Base-by-base conservation (phyloP, 1,284 basidiomycete genomes). In the Phlebopus sp. region DNA sequence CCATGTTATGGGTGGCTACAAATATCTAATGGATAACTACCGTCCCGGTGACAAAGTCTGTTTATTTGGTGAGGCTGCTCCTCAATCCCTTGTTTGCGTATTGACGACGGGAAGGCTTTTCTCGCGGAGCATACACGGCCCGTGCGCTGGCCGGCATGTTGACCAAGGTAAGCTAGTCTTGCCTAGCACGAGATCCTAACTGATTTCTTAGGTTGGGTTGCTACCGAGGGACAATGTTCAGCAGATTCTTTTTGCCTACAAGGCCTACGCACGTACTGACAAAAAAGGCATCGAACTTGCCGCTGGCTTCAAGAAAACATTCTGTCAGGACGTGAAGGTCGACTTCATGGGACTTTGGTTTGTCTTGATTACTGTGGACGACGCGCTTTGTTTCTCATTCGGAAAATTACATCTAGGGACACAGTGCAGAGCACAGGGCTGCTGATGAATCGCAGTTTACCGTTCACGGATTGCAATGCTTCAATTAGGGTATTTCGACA, bases 91-190 rank as follows among this genome's bases (percentile, higher is more conserved):
- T 4, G 6, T 14, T 11, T 34, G 19, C 7, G 2, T 42, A 21
- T 55, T 15, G 60, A 34, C 14, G 37, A 39, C 27, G 19, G 10
- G 7, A 47, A 82, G 82, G 85, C 0, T 90, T 90, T 58, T 87
- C 84, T 43, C 77, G 86, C 25, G 86, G 86, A 2, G 84, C 88
- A 11, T 90, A 89, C 56, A 88, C 84, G 4, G 87, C 86, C 25
- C 74, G 86, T 32, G 84, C 85, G 8, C 69, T 90, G 19, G 87
- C 81, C 27, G 86, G 87, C 11, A 77, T 85, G 66, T 62, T 82
- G 18, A 54, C 68, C 52, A 82, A 69, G 64, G 77, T 75, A 42
- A 7, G 23, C 14, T 31, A 8, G 15, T 3, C 29, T 42, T 9
- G 11, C 46, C 13, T 27, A 10, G 14, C 6, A 21, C 29, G 13